Evolutionary conservation across 2,329 filamentous ascomycete species (phyloP), one percentile per base, ranked within the genome.

Genomic region (Raffaelea deltoideospora): DNA sequence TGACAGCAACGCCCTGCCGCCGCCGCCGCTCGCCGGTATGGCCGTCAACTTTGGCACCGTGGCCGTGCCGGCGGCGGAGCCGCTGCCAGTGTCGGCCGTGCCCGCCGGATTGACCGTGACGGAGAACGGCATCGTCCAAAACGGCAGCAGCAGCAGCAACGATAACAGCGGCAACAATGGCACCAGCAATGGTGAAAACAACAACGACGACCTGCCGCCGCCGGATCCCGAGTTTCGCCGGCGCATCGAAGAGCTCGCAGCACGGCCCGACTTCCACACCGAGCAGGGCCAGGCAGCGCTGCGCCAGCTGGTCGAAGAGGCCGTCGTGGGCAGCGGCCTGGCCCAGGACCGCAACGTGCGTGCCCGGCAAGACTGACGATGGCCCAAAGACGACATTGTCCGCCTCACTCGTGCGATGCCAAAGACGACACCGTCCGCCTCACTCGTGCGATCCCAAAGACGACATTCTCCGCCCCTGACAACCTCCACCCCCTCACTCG

Each of bases 161-260:
- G 33, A 31, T 8, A n/a, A 14, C 10, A 18, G 17, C 6, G 18
- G 35, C 8, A 20, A 13, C 26, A 17, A 8, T 9, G 14, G 10
- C 28, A 20, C 3, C 22, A 26, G 29, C 5, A 20, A 13, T 5
- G 38, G 20, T 6, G 32, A 31, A 4, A n/a, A n/a, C n/a, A n/a
- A n/a, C n/a, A n/a, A n/a, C n/a, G 21, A 72, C 29, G 76, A 72
- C 11, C 70, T 72, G 7, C 66, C 64, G 2, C 66, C 65, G 40
- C 72, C 79, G 9, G 86, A 96, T 52, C 76, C 83, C 2, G 86
- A 87, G 46, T 84, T 98, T 46, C 75, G 79, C 51, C 67, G 79
- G 46, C 70, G 83, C 37, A 96, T 98, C 51, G 86, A 96, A 50
- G 81, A 94, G 56, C 60, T 98, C 41, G 87, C 90, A 3, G 69